Evolutionary conservation across 352 stramenopile genomes (phyloP), one percentile per base, ranked within the genome.

Genomic region (Phytophthora idaei): DNA sequence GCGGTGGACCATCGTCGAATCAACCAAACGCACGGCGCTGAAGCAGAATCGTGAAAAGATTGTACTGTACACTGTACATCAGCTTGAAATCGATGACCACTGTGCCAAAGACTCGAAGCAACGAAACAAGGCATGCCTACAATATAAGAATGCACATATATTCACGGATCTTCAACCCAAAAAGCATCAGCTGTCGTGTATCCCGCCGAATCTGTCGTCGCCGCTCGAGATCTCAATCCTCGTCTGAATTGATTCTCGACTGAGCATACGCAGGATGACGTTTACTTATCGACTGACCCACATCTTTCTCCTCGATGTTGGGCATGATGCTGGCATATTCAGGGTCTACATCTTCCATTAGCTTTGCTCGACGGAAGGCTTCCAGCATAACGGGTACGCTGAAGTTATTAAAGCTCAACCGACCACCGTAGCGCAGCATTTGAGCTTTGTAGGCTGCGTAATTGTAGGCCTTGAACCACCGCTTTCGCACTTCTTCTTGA

Each of bases 381-480:
- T 85, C 81, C 6, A 90, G 62, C 65, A 90, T 76, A 2, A 78
- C 73, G 7, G 77, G 69, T 0, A 88, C 76, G 28, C 71, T 89
- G 36, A 90, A 81, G 29, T 73, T 21, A 25, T 39, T 46, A 34
- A 90, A 87, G 49, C 65, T 84, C 17, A 90, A 45, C 0, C 57
- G 42, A 3, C 74, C 61, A 6, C 73, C 76, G 25, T 69, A 82
- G 5, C 72, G 65, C 17, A 69, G 29, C 57, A 79, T 67, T 41
- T 90, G 77, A 2, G 56, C 57, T 55, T 92, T 71, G 59, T 89
- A 90, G 45, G 68, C 78, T 3, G 72, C 83, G 25, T 76, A 89
- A 52, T 89, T 89, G 59, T 80, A 89, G 17, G 72, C 85, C 17
- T 73, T 72, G 14, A 56, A 55, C 83, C 85, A 93, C 27, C 68